phyloP scores from a whole-genome alignment of 495 filamentous ascomycete species.

The Neurospora cerealis region DNA sequence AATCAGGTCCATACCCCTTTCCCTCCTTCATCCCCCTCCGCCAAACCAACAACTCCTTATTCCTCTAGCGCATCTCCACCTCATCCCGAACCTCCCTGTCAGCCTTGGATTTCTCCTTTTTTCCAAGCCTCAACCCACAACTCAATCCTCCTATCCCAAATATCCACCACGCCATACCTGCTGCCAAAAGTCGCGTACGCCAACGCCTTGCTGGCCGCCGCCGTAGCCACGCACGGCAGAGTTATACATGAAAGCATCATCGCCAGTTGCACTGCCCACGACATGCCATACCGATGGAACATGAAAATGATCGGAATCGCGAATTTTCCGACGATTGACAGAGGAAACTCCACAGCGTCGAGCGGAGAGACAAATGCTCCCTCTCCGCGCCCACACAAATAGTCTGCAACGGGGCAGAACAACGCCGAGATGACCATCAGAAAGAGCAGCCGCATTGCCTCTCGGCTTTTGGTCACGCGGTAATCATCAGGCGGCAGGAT shows the following conservation, averaged over 20 bases:
- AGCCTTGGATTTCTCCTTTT: background rate
- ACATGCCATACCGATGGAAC: background rate
- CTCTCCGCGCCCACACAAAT: background rate
- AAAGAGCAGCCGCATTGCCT: background rate
- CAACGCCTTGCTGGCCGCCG: fast-evolving
- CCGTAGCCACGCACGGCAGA: background rate
- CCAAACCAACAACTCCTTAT: background rate
- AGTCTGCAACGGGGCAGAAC: background rate
- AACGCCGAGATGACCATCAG: background rate
- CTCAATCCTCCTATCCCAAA: background rate
- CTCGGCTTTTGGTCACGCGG: background rate
- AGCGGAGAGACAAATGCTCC: background rate
- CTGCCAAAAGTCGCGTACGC: background rate
- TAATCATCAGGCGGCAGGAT: background rate
- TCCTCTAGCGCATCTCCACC: background rate
- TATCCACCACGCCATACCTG: background rate
- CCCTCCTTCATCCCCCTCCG: background rate
- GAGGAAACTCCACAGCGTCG: background rate
- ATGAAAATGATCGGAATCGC: background rate
- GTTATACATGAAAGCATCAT: background rate
- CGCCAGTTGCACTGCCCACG: background rate
- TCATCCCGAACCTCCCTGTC: background rate
- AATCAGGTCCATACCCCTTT: background rate
- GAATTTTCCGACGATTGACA: background rate
- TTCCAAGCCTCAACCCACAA: background rate